Evolutionary conservation across 768 basidiomycete species (phyloP).

Genomic region (Wakefieldia striispora): DNA sequence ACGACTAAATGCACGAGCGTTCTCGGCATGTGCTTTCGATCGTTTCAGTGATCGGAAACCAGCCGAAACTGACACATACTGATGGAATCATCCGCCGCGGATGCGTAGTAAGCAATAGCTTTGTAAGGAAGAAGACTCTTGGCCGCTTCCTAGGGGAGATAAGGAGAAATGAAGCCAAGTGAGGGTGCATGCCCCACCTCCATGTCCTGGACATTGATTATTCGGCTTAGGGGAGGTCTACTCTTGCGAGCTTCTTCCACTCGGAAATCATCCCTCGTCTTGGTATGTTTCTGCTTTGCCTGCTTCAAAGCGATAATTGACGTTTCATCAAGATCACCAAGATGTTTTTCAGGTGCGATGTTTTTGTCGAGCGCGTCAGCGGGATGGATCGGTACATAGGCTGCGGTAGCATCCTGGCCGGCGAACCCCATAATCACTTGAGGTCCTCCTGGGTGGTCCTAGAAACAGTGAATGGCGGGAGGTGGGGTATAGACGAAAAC

Average conservation of each 20-base stretch:
- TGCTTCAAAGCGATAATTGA: slow-evolving; percentile 39
- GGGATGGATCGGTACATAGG: slow-evolving; percentile 82
- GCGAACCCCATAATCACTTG: slow-evolving; percentile 81
- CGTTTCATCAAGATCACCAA: slow-evolving; percentile 59
- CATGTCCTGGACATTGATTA: slow-evolving; percentile 78
- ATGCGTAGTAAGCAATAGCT: slow-evolving; percentile 82
- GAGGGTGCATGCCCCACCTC: slow-evolving; percentile 47
- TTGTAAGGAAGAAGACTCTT: slow-evolving; percentile 68
- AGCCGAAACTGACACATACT: slow-evolving; percentile 44
- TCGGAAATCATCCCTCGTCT: slow-evolving; percentile 69
- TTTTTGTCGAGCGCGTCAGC: slow-evolving; percentile 74
- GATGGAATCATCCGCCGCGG: slow-evolving; percentile 82
- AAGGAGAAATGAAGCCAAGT: neutral
- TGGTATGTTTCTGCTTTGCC: slow-evolving; percentile 40
- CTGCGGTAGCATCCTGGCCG: slow-evolving; percentile 79
- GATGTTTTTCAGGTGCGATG: slow-evolving; percentile 65
- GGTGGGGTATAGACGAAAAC: slow-evolving; percentile 7
- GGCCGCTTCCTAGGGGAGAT: slow-evolving; percentile 57
- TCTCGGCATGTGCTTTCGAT: slow-evolving; percentile 57
- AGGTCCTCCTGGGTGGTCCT: slow-evolving; percentile 82
- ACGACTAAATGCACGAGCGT: slow-evolving; percentile 75
- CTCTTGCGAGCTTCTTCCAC: slow-evolving; percentile 57
- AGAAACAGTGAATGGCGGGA: slow-evolving; percentile 2
- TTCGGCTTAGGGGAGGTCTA: slow-evolving; percentile 64
- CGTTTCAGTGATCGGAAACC: slow-evolving; percentile 14